Evolutionary conservation across 495 filamentous ascomycete genomes (phyloP), one percentile per base, ranked within the genome.

Genomic region (Penicillium parvum): DNA sequence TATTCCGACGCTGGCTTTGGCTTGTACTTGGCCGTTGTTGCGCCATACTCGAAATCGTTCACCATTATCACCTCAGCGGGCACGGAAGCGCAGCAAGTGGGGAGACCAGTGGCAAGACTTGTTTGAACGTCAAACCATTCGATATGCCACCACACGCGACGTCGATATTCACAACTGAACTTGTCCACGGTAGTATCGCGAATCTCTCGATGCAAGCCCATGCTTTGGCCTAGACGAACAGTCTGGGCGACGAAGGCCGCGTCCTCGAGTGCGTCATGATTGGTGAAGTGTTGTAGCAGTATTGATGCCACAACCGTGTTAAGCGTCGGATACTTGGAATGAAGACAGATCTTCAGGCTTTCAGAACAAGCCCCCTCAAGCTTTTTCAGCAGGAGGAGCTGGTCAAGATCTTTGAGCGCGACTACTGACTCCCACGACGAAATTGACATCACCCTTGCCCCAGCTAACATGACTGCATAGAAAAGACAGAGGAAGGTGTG

Each of bases 71-170:
- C 16, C 7, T 14, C 28, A 4, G 47, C 20, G 5, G 44, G 32
- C 0, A 36, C 47, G 2, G 40, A 53, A 28, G 50, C 44, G 11
- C 42, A 52, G 36, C 47, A 50, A 8, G 43, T 14, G 4, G 53
- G 50, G 21, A 58, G 19, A 7, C 54, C 54, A 10, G 33, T 52
- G 10, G 50, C 40, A 4, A 61, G 34, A 29, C 50, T 61, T 1
- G 48, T 34, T 28, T 58, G 57, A 1, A 58, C 33, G 46, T 61
- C 57, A 7, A 61, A 21, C 50, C 48, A 52, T 26, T 57, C 42
- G 30, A 61, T 45, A 46, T 55, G 48, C 50, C 50, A 58, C 54
- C 57, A 61, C 19, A 49, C 18, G 3, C 39, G 42, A 1, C 50
- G 43, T 38, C 47, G 47, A 14, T 28, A 14, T 16, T 54, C 39